Percentiles rank a stretch among this genome's conserved stretches.
Evolutionary conservation across 805 yeast genomes (phyloP).

Genomic region (Candida awuae): DNA sequence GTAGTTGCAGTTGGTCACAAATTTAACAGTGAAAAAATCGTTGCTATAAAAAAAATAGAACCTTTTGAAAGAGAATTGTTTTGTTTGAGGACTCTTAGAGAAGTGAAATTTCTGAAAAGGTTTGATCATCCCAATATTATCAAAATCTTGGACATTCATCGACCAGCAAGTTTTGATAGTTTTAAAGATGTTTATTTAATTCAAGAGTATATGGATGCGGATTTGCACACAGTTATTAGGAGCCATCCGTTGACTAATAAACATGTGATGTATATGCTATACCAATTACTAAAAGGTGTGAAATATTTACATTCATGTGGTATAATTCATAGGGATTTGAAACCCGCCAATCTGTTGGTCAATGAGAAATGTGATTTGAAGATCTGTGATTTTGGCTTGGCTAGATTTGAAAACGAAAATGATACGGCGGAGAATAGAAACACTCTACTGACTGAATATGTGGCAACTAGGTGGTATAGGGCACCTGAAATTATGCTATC

Average conservation of each 20-base stretch:
- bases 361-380: slow-evolving; percentile 68
- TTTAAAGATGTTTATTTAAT: slow-evolving; percentile 68
- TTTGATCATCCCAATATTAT: slow-evolving; percentile 72
- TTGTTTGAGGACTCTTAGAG: slow-evolving; percentile 64
- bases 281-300: slow-evolving; percentile 63
- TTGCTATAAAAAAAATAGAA: slow-evolving; percentile 71
- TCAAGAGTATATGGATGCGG: slow-evolving; percentile 74
- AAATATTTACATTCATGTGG: slow-evolving; percentile 65
- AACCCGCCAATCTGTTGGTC: slow-evolving; percentile 63
- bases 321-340: slow-evolving; percentile 69
- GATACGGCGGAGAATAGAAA: slow-evolving; percentile 29
- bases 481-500: slow-evolving; percentile 81
- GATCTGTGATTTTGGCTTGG: slow-evolving; percentile 72
- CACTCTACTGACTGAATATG: slow-evolving; percentile 62
- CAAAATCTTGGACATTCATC: slow-evolving; percentile 55
- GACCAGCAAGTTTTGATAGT: slow-evolving; percentile 47
- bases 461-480: slow-evolving; percentile 79
- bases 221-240: slow-evolving; percentile 54
- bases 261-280: slow-evolving; percentile 62
- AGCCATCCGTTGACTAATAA: slow-evolving; percentile 53
- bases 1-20: slow-evolving; percentile 66
- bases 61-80: slow-evolving; percentile 62
- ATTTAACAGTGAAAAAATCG: slow-evolving; percentile 47
- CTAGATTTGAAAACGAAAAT: slow-evolving; percentile 41
- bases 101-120: slow-evolving; percentile 54